These are phyloP conservation scores for Aegilops bicornis DNA, from an alignment of 176 grass and related monocot species.

Conservation along the genomic window DNA sequence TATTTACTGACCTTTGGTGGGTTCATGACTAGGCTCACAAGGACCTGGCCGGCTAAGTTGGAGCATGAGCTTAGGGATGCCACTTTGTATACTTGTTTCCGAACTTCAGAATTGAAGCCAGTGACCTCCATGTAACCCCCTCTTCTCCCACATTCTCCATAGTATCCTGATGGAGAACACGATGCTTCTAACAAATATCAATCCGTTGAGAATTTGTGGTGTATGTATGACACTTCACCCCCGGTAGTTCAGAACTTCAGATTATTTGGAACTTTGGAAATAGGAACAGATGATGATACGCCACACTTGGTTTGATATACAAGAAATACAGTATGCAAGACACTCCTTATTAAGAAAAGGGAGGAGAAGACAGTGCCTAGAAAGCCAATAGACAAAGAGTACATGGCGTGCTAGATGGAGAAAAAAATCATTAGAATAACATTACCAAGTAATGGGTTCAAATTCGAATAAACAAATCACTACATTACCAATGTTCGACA, in stretches of 20 bases:
- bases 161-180: not conserved
- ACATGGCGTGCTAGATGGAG: not conserved
- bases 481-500: not conserved
- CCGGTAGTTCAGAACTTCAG: not conserved
- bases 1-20: slow-evolving; percentile 9
- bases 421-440: no score
- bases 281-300: not conserved
- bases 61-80: slow-evolving; percentile 18
- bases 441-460: slow-evolving; percentile 1
- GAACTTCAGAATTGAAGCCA: slow-evolving; percentile 25
- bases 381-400: not conserved
- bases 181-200: not conserved
- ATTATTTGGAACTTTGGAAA: not conserved
- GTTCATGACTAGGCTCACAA: slow-evolving; percentile 18
- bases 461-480: not conserved
- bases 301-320: not conserved
- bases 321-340: not conserved
- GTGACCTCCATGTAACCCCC: slow-evolving; percentile 25
- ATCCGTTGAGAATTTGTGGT: not conserved
- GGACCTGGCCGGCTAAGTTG: slow-evolving; percentile 1
- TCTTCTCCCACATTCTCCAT: slow-evolving; percentile 19
- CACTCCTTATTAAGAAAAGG: not conserved
- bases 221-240: not conserved
- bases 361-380: not conserved
- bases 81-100: slow-evolving; percentile 17